A percentile compares a stretch with the other conserved stretches of the same genome.
These are phyloP conservation scores for Lasiosphaeria ovina DNA, from an alignment of 495 filamentous ascomycete species.

Conservation along the genomic window DNA sequence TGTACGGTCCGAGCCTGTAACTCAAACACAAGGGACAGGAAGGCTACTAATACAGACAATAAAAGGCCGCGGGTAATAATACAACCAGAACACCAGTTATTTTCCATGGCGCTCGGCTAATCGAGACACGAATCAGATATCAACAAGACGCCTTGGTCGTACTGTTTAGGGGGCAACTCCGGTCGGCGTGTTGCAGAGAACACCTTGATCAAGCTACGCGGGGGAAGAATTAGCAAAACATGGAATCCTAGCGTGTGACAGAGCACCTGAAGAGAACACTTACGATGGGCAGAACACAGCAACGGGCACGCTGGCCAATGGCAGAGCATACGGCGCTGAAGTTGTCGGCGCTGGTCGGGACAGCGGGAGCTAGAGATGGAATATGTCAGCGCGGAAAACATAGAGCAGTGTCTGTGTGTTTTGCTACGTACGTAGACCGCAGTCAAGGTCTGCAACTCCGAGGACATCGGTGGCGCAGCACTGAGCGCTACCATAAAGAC, in stretches of 20 bases:
- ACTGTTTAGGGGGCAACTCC: conserved; percentile 32
- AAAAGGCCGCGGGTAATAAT: too few species aligned
- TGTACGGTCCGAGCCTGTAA: too few species aligned
- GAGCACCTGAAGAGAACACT: not conserved
- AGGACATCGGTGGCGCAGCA: conserved; percentile 47
- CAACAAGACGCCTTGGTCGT: not conserved
- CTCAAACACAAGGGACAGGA: too few species aligned
- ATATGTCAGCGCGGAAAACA: conserved; percentile 7
- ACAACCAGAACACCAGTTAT: too few species aligned
- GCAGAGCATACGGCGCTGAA: conserved; percentile 37
- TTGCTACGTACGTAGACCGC: conserved; percentile 34
- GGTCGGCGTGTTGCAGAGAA: conserved; percentile 39
- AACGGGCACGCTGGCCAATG: conserved; percentile 45
- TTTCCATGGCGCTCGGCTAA: too few species aligned
- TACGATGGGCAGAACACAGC: conserved; percentile 42
- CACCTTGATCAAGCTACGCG: conserved; percentile 32
- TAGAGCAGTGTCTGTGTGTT: not conserved
- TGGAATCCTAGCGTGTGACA: not conserved
- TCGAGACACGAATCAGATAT: too few species aligned
- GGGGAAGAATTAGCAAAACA: not conserved
- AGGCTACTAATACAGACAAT: too few species aligned
- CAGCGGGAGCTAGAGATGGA: conserved; percentile 21
- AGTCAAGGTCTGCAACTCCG: conserved; percentile 43
- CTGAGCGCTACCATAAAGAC: conserved; percentile 40
- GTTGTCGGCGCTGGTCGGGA: conserved; percentile 26